These are phyloP conservation scores for Myriosclerotinia duriaeana DNA, from an alignment of 2,329 filamentous ascomycete genomes.

Conservation along the genomic window DNA sequence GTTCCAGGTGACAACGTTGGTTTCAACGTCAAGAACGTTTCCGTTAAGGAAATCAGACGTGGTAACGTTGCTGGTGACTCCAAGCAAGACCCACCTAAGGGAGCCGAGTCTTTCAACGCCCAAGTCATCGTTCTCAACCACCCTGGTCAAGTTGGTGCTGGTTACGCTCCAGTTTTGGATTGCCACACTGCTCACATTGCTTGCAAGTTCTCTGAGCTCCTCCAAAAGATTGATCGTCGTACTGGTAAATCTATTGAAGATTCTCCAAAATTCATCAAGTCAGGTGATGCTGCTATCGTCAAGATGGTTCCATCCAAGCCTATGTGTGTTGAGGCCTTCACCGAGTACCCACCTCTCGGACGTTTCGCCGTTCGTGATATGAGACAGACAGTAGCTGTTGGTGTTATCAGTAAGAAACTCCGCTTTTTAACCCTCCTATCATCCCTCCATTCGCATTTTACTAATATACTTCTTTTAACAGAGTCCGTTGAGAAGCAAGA, in stretches of 20 bases:
- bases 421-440: too few relatives aligned
- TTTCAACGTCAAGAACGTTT: slow-evolving; percentile 99
- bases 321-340: slow-evolving; percentile 99
- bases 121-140: slow-evolving; percentile 99
- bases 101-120: slow-evolving; percentile 92
- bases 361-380: slow-evolving; percentile 81
- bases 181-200: slow-evolving; percentile 99
- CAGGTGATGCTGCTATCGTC: slow-evolving; percentile 99
- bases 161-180: slow-evolving; percentile 98
- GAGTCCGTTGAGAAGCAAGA: slow-evolving; percentile 6
- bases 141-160: slow-evolving; percentile 98
- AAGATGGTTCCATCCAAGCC: slow-evolving; percentile 99
- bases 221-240: slow-evolving; percentile 99
- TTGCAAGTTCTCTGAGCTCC: slow-evolving; percentile 99
- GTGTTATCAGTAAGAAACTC: slow-evolving; percentile 41
- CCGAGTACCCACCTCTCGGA: slow-evolving; percentile 97
- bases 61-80: slow-evolving; percentile 99
- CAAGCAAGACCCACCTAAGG: slow-evolving; percentile 97
- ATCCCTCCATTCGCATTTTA: too few relatives aligned
- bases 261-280: slow-evolving; percentile 99
- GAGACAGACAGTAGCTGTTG: not conserved
- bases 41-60: slow-evolving; percentile 99
- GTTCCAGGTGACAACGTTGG: slow-evolving; percentile 99
- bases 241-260: slow-evolving; percentile 95
- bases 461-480: too few relatives aligned